These are phyloP conservation scores for Omphalea diandra DNA, from an alignment of 441 rosid genomes.

Conservation along the genomic window DNA sequence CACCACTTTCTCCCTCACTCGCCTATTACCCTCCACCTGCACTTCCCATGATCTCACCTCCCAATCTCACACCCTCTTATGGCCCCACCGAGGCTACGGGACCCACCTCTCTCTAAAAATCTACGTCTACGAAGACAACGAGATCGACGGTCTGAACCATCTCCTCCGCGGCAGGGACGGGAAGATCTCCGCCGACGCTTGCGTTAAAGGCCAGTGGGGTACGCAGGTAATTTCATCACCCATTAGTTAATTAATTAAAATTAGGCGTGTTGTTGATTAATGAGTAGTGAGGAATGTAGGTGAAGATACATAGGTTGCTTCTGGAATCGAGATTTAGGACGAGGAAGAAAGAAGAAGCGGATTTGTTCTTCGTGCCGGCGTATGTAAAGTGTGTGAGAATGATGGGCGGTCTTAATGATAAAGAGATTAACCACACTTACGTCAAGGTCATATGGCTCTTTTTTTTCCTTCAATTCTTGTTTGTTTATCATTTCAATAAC, in stretches of 20 bases:
- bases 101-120: conserved; percentile 63
- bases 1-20: conserved; percentile 80
- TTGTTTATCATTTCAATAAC: too few species aligned
- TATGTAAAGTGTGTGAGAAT: conserved; percentile 86
- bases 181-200: conserved; percentile 45
- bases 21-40: conserved; percentile 52
- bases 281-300: conserved; percentile 50
- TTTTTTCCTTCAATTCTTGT: background rate
- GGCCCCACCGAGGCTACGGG: conserved; percentile 80
- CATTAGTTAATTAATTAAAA: background rate
- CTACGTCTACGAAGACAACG: conserved; percentile 81
- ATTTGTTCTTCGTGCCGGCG: conserved; percentile 93
- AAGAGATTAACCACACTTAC: conserved; percentile 83
- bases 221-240: conserved; percentile 59
- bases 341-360: conserved; percentile 73
- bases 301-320: conserved; percentile 72
- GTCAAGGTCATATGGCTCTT: too few species aligned
- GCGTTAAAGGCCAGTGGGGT: conserved; percentile 98
- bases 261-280: background rate
- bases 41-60: conserved; percentile 23
- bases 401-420: conserved; percentile 91
- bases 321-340: conserved; percentile 66
- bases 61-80: conserved; percentile 23
- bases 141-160: conserved; percentile 64
- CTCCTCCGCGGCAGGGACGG: conserved; percentile 78